Base-by-base conservation (phyloP, 345 rosid genomes). In the Hibiscus tridactylites region DNA sequence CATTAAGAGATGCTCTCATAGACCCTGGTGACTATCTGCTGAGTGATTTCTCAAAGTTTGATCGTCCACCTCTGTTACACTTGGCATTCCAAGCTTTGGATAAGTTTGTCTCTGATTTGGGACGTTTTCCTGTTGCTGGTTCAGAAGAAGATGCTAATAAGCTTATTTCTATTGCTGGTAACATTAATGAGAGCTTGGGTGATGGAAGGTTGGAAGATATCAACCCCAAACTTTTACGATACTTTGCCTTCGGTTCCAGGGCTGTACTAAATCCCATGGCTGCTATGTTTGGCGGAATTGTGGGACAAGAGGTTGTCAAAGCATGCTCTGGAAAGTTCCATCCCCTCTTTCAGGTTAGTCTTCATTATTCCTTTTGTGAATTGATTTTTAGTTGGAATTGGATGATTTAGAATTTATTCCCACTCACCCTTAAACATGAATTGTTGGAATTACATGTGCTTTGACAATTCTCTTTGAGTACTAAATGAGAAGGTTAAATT, bases 251-350 rank as follows among this genome's bases (percentile, higher is more conserved):
- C 74, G 99, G 99, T 77, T 88, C 99, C 60, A 87, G 88, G 86
- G 99, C 99, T 66, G 94, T 95, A 59, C 76, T 95, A 52, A 95
- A 95, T 84, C 99, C 99, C 49, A 95, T 95, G 98, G 99, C 98
- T 76, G 99, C 99, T 52, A 92, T 95, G 97, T 95, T 95, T 79
- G 99, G 99, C 63, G 99, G 99, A 53, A 82, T 95, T 70, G 98
- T 95, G 66, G 99, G 98, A 65, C 99, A 95, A 79, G 99, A 95
- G 73, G 92, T 92, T 88, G 91, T 95, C 53, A 95, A 95, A 82
- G 99, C 99, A 60, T 95, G 99, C 84, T 90, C 99, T 72, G 97
- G 96, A 72, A 95, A 95, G 80, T 95, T 95, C 58, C 99, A 95
- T 81, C 99, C 99, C 24, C 92, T 95, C 60, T 88, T 79, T 76